Evolutionary conservation across 768 basidiomycete genomes (phyloP).

Genomic region (Kwoniella europaea): DNA sequence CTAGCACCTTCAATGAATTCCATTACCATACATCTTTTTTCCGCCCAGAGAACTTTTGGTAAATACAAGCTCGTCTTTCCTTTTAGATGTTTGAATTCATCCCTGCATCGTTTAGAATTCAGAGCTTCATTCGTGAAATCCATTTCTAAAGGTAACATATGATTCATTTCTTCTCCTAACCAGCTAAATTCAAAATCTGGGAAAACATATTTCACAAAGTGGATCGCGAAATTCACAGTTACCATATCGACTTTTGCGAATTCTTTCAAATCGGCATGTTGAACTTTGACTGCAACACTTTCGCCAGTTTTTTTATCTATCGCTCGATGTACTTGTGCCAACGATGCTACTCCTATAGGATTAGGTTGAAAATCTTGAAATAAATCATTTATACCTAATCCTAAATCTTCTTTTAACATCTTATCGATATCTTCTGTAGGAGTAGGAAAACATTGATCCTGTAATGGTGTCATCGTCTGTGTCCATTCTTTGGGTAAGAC

Average conservation of each 20-base stretch:
- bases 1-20: constrained; percentile 81
- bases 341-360: constrained; percentile 94
- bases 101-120: constrained; percentile 74
- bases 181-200: constrained; percentile 95
- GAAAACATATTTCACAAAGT: constrained; percentile 89
- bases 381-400: constrained; percentile 65
- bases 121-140: constrained; percentile 87
- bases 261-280: constrained; percentile 92
- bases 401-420: constrained; percentile 81
- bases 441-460: constrained; percentile 93
- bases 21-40: constrained; percentile 88
- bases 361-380: constrained; percentile 83
- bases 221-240: constrained; percentile 63
- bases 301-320: constrained; percentile 72
- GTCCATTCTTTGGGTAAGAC: constrained; percentile 72
- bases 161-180: constrained; percentile 91
- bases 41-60: constrained; percentile 74
- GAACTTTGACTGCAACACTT: constrained; percentile 75
- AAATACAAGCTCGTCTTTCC: constrained; percentile 79
- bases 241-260: constrained; percentile 80
- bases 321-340: constrained; percentile 90
- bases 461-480: constrained; percentile 61
- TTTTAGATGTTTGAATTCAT: constrained; percentile 72
- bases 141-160: constrained; percentile 79
- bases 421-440: constrained; percentile 74